Percentiles rank a stretch among this genome's conserved stretches.
Conservation (phyloP, 768 basidiomycete species). For the Boletus edulis region DNA sequence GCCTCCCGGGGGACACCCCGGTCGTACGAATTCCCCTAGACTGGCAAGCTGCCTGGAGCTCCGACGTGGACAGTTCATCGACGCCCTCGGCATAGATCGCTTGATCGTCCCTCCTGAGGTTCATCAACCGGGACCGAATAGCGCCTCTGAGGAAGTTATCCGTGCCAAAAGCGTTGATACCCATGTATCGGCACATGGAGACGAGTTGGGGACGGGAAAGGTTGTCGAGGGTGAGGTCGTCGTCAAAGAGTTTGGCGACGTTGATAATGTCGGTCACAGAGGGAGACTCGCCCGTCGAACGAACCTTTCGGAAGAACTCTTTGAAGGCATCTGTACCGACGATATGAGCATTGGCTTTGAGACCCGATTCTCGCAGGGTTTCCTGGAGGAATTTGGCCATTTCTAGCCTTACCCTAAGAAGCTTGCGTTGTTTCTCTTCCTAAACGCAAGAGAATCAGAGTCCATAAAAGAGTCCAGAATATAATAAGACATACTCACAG, state of each 20-base stretch:
- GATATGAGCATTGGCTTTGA: slow-evolving; percentile 91
- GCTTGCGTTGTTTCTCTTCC: slow-evolving; percentile 97
- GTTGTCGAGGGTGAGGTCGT: slow-evolving; percentile 97
- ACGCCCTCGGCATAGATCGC: slow-evolving; percentile 88
- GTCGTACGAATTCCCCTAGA: slow-evolving; percentile 89
- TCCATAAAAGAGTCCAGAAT: background rate
- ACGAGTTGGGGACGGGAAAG: slow-evolving; percentile 97
- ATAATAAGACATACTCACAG: slow-evolving; percentile 45
- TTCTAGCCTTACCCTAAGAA: slow-evolving; percentile 90
- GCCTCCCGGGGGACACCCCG: slow-evolving; percentile 81
- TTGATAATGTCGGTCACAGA: slow-evolving; percentile 86
- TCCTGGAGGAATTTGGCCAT: slow-evolving; percentile 99
- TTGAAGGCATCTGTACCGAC: slow-evolving; percentile 96
- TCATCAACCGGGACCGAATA: slow-evolving; percentile 78
- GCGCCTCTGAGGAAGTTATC: slow-evolving; percentile 96
- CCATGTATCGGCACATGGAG: slow-evolving; percentile 98
- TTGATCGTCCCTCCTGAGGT: slow-evolving; percentile 90
- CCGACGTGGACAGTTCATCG: slow-evolving; percentile 84
- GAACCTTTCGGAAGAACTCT: slow-evolving; percentile 98
- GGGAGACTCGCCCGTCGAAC: slow-evolving; percentile 93
- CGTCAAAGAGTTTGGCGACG: slow-evolving; percentile 96
- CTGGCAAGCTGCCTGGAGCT: slow-evolving; percentile 91
- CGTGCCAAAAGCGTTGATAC: slow-evolving; percentile 96
- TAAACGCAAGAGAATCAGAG: slow-evolving; percentile 26
- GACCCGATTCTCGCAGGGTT: slow-evolving; percentile 89